Base-by-base conservation (phyloP, 192 early-diverging fungal species). In the Coemansia sp. region DNA sequence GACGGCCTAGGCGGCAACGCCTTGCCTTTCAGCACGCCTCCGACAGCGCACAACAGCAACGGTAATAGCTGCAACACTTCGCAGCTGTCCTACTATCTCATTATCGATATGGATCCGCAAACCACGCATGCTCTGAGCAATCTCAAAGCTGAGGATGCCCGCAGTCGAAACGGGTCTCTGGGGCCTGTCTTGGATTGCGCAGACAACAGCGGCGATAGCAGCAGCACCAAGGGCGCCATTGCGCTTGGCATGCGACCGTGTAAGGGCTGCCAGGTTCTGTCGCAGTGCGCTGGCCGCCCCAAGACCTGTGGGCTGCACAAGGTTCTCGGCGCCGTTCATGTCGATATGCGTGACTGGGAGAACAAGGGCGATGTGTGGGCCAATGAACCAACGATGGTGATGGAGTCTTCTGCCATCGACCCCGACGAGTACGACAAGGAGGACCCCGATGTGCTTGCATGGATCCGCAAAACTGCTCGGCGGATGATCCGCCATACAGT, bases 301-400 rank as follows among this genome's bases (percentile, higher is more conserved):
- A 61, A 34, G 36, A 20, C 69, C 28, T 80, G 77, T 16, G 65
- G 71, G 3, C 62, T 74, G 19, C 77, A 80, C 64, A 64, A 60
- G 65, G 68, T 67, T 9, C 30, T 80, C n/a, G 34, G 52, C 22
- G 55, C 59, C n/a, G 60, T 70, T 16, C 65, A 59, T 24, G 63
- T 75, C 6, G 78, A 81, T 56, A 81, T 81, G 78, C 78, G 78
- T 19, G 78, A 81, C 63, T 81, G 78, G 78, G 78, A 75, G 59
- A 81, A 63, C 66, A 68, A 65, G 52, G 78, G 78, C 50, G 62
- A 75, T 27, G 78, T 81, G 62, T 81, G 78, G 78, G 69, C 69
- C 16, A 65, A 32, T 36, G 68, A 72, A 52, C 78, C 78, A 9
- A 69, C 72, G 25, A 81, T 81, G 62, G 46, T 81, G 42, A 81